phyloP scores from a whole-genome alignment of 2,329 filamentous ascomycete genomes.

The Ascochyta koolunga region DNA sequence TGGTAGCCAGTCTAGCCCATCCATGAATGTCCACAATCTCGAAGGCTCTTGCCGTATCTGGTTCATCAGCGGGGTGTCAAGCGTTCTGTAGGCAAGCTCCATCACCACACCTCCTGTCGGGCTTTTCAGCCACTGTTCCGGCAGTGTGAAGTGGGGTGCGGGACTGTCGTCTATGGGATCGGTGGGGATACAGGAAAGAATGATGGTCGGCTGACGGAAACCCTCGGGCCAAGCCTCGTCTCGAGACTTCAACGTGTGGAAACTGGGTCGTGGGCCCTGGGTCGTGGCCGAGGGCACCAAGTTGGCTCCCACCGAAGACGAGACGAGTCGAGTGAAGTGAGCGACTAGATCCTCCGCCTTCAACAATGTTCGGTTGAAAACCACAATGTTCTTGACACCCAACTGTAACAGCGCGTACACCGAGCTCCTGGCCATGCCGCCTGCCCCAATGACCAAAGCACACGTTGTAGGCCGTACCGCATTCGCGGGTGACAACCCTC shows the following conservation, averaged over 20 bases:
- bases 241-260: slow-evolving; percentile 64
- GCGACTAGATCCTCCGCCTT: slow-evolving; percentile 70
- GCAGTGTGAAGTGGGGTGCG: slow-evolving; percentile 73
- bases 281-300: slow-evolving; percentile 20
- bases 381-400: slow-evolving; percentile 75
- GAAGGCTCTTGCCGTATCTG: slow-evolving; percentile 68
- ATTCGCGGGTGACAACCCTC: slow-evolving; percentile 74
- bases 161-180: slow-evolving; percentile 68
- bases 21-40: slow-evolving; percentile 74
- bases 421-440: slow-evolving; percentile 78
- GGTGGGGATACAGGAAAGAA: slow-evolving; percentile 77
- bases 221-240: slow-evolving; percentile 69
- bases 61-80: slow-evolving; percentile 72
- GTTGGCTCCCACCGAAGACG: slow-evolving; percentile 25
- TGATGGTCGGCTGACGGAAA: slow-evolving; percentile 71
- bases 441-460: slow-evolving; percentile 63
- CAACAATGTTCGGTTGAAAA: slow-evolving; percentile 73
- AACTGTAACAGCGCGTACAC: slow-evolving; percentile 80
- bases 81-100: slow-evolving; percentile 74
- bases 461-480: slow-evolving; percentile 60
- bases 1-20: slow-evolving; percentile 75
- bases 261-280: slow-evolving; percentile 50
- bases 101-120: slow-evolving; percentile 77
- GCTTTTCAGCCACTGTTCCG: slow-evolving; percentile 72
- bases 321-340: slow-evolving; percentile 68